phyloP scores from a whole-genome alignment of 257 asterid species.

The Solanum ossicruentum region DNA sequence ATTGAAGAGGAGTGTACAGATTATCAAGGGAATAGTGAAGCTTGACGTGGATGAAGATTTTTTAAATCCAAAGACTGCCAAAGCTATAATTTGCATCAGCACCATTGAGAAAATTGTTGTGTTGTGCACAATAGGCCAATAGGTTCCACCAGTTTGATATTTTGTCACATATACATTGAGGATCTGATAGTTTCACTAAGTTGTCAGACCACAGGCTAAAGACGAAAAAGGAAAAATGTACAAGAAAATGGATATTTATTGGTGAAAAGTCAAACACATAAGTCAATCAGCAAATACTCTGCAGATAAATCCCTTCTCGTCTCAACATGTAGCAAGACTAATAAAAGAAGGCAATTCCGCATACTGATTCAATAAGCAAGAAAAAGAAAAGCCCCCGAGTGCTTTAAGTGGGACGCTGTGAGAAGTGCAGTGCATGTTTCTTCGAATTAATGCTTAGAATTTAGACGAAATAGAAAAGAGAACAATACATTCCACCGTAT shows the following conservation, averaged over 20 bases:
- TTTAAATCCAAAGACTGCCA: constrained; percentile 26
- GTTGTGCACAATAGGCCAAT: constrained; percentile 32
- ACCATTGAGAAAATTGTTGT: constrained; percentile 26
- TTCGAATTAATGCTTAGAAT: neutral
- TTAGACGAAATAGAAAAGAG: neutral
- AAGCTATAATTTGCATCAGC: constrained; percentile 23
- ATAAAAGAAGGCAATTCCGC: neutral
- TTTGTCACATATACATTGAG: constrained; percentile 23
- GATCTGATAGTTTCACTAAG: constrained; percentile 11
- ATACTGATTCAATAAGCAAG: neutral
- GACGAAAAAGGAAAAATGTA: neutral
- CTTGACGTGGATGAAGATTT: constrained; percentile 20
- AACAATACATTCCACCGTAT: neutral
- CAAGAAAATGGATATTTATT: neutral
- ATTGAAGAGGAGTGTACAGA: constrained; percentile 24
- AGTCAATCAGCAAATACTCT: neutral
- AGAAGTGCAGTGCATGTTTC: neutral
- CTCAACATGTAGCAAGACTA: neutral
- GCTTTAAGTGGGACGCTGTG: neutral
- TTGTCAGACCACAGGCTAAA: neutral
- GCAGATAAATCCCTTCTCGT: neutral
- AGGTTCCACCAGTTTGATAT: constrained; percentile 30
- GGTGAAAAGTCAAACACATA: neutral
- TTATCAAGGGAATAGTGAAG: constrained; percentile 15
- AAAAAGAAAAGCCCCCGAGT: neutral